phyloP scores from a whole-genome alignment of 2,329 filamentous ascomycete species.

The Ophiostoma triangulosporum region DNA sequence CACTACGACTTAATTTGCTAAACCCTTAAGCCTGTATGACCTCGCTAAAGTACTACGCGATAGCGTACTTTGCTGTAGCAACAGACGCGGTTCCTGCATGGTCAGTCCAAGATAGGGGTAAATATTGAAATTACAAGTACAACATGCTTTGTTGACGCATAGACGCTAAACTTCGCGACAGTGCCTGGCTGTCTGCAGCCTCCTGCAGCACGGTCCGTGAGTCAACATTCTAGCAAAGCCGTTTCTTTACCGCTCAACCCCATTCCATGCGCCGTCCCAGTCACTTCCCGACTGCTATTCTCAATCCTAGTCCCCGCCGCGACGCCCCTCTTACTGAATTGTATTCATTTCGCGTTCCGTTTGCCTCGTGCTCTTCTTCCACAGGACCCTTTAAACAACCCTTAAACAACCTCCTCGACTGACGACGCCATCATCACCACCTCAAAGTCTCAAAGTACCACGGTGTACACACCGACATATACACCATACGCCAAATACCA shows the following conservation, averaged over 20 bases:
- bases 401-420: background rate
- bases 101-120: constrained; percentile 2
- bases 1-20: background rate
- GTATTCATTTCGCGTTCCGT: background rate
- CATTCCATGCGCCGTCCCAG: background rate
- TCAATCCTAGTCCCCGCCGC: background rate
- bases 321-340: background rate
- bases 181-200: too few relatives aligned
- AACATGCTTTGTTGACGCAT: constrained; percentile 6
- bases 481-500: background rate
- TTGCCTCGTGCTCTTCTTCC: background rate
- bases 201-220: background rate
- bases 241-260: background rate
- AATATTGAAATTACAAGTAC: background rate
- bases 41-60: constrained; percentile 3
- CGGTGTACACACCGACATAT: too few relatives aligned
- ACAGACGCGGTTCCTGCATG: constrained; percentile 8
- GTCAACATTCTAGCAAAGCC: background rate
- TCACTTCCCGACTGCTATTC: background rate
- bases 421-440: background rate
- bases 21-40: background rate
- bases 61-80: constrained; percentile 10
- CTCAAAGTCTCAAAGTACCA: too few relatives aligned
- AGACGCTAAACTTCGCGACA: constrained; percentile 1
- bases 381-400: background rate